phyloP scores from a whole-genome alignment of 2,329 filamentous ascomycete genomes.

The Cucurbitaria berberidis region DNA sequence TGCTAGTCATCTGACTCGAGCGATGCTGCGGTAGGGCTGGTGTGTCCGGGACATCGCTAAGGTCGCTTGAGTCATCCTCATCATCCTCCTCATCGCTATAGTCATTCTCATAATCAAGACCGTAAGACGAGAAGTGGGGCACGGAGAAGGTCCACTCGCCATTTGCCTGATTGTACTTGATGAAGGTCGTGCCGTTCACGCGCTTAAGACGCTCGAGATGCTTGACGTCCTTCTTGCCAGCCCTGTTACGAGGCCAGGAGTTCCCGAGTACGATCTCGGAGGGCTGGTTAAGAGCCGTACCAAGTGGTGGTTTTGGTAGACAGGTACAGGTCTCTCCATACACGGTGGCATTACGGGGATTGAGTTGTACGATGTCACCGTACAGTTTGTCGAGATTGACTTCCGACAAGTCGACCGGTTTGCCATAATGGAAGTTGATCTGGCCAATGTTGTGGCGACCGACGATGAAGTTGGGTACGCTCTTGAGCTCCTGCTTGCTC shows the following conservation, averaged over 20 bases:
- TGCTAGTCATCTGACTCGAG: constrained; percentile 42
- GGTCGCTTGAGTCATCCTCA: constrained; percentile 48
- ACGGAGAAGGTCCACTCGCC: constrained; percentile 92
- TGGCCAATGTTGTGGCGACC: constrained; percentile 82
- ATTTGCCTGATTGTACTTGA: constrained; percentile 77
- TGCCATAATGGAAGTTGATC: constrained; percentile 70
- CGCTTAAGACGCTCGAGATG: constrained; percentile 82
- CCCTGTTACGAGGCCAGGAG: constrained; percentile 83
- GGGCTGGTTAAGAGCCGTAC: constrained; percentile 90
- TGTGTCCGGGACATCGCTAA: constrained; percentile 54
- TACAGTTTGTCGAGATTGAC: constrained; percentile 82
- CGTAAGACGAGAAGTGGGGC: constrained; percentile 97
- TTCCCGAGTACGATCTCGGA: constrained; percentile 88
- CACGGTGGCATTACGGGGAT: constrained; percentile 82
- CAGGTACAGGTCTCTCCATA: constrained; percentile 63
- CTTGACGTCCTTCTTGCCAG: constrained; percentile 73
- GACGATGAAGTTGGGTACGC: constrained; percentile 76
- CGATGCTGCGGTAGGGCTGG: constrained; percentile 44
- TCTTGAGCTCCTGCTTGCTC: constrained; percentile 78
- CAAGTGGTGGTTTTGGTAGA: constrained; percentile 77
- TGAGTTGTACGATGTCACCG: constrained; percentile 76
- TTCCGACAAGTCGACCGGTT: constrained; percentile 75
- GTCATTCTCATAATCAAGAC: constrained; percentile 73
- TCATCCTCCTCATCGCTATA: constrained; percentile 67
- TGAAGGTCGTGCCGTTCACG: constrained; percentile 80